phyloP scores from a whole-genome alignment of 1,284 basidiomycete species.

The Ustilago nuda region DNA sequence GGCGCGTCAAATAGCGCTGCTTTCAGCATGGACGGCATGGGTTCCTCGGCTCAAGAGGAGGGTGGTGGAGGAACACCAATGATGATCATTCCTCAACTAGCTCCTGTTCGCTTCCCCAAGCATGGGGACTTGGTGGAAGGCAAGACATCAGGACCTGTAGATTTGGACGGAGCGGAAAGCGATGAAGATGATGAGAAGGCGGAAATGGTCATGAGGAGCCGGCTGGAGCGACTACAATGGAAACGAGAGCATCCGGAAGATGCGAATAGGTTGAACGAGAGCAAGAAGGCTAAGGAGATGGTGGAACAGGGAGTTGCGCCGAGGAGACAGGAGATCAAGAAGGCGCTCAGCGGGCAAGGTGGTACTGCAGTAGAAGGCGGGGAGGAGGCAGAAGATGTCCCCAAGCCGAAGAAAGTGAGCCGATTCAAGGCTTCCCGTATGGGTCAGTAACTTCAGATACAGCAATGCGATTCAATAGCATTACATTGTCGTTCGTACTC shows the following conservation, averaged over 20 bases:
- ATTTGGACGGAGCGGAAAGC: conserved; percentile 53
- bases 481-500: neutral
- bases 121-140: conserved; percentile 44
- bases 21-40: conserved; percentile 31
- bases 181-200: conserved; percentile 58
- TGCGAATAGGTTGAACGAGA: conserved; percentile 19
- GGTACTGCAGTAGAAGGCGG: neutral
- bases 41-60: neutral
- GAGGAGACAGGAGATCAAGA: conserved; percentile 2
- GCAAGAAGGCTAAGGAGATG: conserved; percentile 14
- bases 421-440: conserved; percentile 51
- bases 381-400: neutral
- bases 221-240: conserved; percentile 49
- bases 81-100: conserved; percentile 59
- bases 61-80: conserved; percentile 20
- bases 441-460: conserved; percentile 16
- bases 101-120: conserved; percentile 51
- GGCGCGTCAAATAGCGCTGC: conserved; percentile 20
- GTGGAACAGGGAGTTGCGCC: conserved; percentile 19
- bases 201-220: conserved; percentile 54
- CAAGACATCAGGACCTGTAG: conserved; percentile 29
- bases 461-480: neutral
- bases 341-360: neutral
- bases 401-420: conserved; percentile 40
- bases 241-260: conserved; percentile 36